phyloP scores from a whole-genome alignment of 345 rosid species.

The rapeseed (Brassica napus) region DNA sequence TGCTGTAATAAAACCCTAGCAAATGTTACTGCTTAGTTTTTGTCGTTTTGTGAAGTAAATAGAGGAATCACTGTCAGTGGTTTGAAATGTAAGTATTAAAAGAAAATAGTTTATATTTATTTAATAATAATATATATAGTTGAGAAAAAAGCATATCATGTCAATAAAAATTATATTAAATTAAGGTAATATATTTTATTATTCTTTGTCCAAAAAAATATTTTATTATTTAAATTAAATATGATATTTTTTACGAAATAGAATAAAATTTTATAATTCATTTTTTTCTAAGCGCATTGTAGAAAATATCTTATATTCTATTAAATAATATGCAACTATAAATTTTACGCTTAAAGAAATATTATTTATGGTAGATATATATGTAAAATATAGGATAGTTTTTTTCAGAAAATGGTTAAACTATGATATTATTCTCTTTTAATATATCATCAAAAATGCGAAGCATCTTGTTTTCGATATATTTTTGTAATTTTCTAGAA shows the following conservation, averaged over 20 bases:
- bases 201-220: background rate
- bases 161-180: background rate
- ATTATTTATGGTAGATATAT: background rate
- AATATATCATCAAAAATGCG: too few relatives aligned
- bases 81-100: background rate
- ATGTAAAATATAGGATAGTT: too few relatives aligned
- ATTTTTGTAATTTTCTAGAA: too few relatives aligned
- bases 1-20: conserved; percentile 33
- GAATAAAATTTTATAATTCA: too few relatives aligned
- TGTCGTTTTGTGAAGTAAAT: conserved; percentile 35
- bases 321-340: background rate
- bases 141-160: background rate
- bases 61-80: conserved; percentile 9
- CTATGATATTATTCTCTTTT: too few relatives aligned
- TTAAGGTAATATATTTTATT: background rate
- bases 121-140: background rate
- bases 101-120: background rate
- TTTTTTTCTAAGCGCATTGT: too few relatives aligned
- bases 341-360: background rate
- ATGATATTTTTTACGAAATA: too few relatives aligned
- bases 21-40: conserved; percentile 29
- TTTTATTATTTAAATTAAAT: background rate
- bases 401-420: too few relatives aligned
- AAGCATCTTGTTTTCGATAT: too few relatives aligned
- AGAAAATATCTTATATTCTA: too few relatives aligned